Evolutionary conservation across 2,329 filamentous ascomycete genomes (phyloP).

Genomic region (Trichoderma sp.): DNA sequence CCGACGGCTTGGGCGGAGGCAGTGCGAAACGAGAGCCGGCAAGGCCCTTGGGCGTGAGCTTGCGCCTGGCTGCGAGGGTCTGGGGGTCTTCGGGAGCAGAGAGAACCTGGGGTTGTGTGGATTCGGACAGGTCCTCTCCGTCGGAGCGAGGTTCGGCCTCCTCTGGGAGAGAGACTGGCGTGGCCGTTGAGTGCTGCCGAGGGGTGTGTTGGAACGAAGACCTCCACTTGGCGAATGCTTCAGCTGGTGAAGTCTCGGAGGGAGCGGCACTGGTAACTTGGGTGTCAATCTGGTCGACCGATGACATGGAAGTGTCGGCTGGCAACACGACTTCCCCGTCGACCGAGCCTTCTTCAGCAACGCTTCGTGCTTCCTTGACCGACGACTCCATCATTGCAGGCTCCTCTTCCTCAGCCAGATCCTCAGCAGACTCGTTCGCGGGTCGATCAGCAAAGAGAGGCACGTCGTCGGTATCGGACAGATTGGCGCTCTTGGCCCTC

Average conservation of each 20-base stretch:
- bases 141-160: slow-evolving; percentile 37
- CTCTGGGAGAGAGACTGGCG: slow-evolving; percentile 66
- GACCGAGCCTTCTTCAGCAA: slow-evolving; percentile 38
- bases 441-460: slow-evolving; percentile 70
- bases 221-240: slow-evolving; percentile 49
- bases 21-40: slow-evolving; percentile 54
- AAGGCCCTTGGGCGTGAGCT: slow-evolving; percentile 42
- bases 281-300: slow-evolving; percentile 57
- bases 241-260: slow-evolving; percentile 55
- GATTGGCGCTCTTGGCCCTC: slow-evolving; percentile 64
- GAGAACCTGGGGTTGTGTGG: slow-evolving; percentile 26
- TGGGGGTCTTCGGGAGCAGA: slow-evolving; percentile 30
- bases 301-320: slow-evolving; percentile 57
- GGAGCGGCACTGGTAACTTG: slow-evolving; percentile 56
- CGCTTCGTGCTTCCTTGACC: slow-evolving; percentile 33
- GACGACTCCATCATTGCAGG: slow-evolving; percentile 31
- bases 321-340: slow-evolving; percentile 49
- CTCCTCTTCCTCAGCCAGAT: slow-evolving; percentile 30
- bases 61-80: slow-evolving; percentile 37
- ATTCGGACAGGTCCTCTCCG: slow-evolving; percentile 29
- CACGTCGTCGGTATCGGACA: slow-evolving; percentile 70
- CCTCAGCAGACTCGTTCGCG: slow-evolving; percentile 28
- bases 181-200: slow-evolving; percentile 37
- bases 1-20: slow-evolving; percentile 47
- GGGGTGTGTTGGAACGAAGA: slow-evolving; percentile 63